Percentiles rank a stretch among this genome's conserved stretches.
Conservation (phyloP, 2,329 filamentous ascomycete genomes). For the Diaporthe longicolla region DNA sequence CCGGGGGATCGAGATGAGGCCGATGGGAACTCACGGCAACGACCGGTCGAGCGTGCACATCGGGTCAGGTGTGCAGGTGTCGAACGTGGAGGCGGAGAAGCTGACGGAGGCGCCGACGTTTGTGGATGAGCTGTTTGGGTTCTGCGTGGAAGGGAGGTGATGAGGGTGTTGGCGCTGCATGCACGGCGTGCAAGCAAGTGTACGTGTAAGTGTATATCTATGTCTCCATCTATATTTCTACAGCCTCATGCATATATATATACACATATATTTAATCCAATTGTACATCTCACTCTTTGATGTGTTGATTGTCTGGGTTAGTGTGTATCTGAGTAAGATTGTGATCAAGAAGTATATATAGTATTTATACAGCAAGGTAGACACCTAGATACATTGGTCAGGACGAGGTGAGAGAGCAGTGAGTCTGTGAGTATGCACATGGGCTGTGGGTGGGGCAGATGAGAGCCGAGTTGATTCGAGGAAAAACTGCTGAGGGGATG, state of each 20-base stretch:
- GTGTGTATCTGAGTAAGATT: too few relatives aligned
- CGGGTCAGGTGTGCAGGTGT: slow-evolving; percentile 47
- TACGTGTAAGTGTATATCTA: neutral
- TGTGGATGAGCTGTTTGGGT: slow-evolving; percentile 60
- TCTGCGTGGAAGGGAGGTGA: slow-evolving; percentile 44
- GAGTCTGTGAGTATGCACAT: too few relatives aligned
- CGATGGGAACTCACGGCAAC: slow-evolving; percentile 43
- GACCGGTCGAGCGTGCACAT: slow-evolving; percentile 44
- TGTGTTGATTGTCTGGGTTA: too few relatives aligned
- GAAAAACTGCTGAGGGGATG: neutral
- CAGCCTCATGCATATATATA: neutral
- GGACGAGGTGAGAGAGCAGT: neutral
- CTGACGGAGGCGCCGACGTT: slow-evolving; percentile 55
- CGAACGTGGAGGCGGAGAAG: slow-evolving; percentile 54
- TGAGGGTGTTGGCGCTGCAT: neutral
- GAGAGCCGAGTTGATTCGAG: slow-evolving; percentile 3
- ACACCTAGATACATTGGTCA: too few relatives aligned
- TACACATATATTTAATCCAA: neutral
- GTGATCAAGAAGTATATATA: too few relatives aligned
- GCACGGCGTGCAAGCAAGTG: neutral
- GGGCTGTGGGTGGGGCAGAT: too few relatives aligned
- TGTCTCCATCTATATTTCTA: neutral
- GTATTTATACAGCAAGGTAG: neutral
- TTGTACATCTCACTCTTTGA: too few relatives aligned
- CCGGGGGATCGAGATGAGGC: slow-evolving; percentile 47